Evolutionary conservation across 2,329 filamentous ascomycete species (phyloP).

Genomic region (Ceratocystis albifundus): DNA sequence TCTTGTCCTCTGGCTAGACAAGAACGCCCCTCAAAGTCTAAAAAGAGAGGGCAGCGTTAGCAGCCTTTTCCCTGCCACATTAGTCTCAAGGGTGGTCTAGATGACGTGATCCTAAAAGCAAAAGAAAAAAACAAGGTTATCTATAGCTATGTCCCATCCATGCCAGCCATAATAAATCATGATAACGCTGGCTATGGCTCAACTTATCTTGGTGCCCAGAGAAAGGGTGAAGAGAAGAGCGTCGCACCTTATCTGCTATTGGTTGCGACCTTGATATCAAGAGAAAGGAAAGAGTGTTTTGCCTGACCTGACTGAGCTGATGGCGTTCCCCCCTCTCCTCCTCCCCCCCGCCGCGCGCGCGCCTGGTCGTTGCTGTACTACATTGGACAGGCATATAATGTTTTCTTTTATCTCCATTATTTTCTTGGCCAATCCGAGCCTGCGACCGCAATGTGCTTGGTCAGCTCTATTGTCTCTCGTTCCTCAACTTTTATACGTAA

Average conservation of each 20-base stretch:
- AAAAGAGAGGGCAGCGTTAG: neutral
- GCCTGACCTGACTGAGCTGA: neutral
- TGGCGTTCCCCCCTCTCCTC: neutral
- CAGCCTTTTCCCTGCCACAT: neutral
- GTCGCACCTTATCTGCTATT: neutral
- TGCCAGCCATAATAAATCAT: neutral
- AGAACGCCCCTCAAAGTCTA: neutral
- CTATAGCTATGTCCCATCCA: neutral
- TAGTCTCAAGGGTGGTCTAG: neutral
- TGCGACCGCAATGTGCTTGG: neutral
- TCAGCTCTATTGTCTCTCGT: neutral
- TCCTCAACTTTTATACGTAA: neutral
- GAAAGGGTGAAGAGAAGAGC: neutral
- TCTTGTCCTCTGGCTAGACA: neutral
- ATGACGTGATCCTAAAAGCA: neutral
- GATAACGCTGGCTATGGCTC: neutral
- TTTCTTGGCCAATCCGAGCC: too few species aligned
- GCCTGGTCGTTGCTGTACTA: conserved; percentile 2
- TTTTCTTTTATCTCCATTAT: too few species aligned
- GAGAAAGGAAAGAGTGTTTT: neutral
- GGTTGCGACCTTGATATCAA: neutral
- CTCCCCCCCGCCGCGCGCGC: neutral
- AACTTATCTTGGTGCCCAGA: neutral
- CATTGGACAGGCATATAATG: neutral
- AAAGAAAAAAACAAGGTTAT: conserved; percentile 8